Conservation (phyloP, 768 basidiomycete species). For the Sporobolomyces roseus region DNA sequence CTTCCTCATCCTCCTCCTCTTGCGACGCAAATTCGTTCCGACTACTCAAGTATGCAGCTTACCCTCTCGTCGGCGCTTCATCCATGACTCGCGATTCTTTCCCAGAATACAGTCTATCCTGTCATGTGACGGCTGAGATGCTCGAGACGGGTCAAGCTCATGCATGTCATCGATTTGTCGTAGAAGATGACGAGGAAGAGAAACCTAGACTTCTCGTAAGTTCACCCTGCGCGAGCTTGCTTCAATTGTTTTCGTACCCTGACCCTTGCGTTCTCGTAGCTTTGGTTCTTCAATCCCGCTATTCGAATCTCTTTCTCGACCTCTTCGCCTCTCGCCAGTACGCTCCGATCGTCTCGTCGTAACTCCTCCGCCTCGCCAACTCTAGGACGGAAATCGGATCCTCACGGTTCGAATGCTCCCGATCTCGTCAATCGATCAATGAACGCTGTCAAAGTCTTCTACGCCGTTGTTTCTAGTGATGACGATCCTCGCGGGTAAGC, state of each 20-base stretch:
- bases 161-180: slow-evolving; percentile 84
- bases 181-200: slow-evolving; percentile 82
- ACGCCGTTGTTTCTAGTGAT: slow-evolving; percentile 58
- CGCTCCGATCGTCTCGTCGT: slow-evolving; percentile 62
- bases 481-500: slow-evolving; percentile 15
- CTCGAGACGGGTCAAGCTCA: slow-evolving; percentile 84
- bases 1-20: slow-evolving; percentile 61
- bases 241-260: not conserved
- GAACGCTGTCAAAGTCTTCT: slow-evolving; percentile 70
- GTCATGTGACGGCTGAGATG: slow-evolving; percentile 75
- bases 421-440: slow-evolving; percentile 11
- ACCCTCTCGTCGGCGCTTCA: slow-evolving; percentile 15
- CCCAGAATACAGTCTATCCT: slow-evolving; percentile 51
- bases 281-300: slow-evolving; percentile 92
- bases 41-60: slow-evolving; percentile 39
- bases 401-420: not conserved
- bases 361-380: slow-evolving; percentile 54
- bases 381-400: not conserved
- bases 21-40: slow-evolving; percentile 60
- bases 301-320: slow-evolving; percentile 72
- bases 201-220: slow-evolving; percentile 71
- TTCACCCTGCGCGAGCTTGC: slow-evolving; percentile 11
- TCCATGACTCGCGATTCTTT: not conserved
- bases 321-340: slow-evolving; percentile 52
- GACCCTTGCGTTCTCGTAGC: slow-evolving; percentile 51